These are phyloP conservation scores for Sarocladiaceae sp. DNA, from an alignment of 2,329 filamentous ascomycete genomes.

Conservation along the genomic window DNA sequence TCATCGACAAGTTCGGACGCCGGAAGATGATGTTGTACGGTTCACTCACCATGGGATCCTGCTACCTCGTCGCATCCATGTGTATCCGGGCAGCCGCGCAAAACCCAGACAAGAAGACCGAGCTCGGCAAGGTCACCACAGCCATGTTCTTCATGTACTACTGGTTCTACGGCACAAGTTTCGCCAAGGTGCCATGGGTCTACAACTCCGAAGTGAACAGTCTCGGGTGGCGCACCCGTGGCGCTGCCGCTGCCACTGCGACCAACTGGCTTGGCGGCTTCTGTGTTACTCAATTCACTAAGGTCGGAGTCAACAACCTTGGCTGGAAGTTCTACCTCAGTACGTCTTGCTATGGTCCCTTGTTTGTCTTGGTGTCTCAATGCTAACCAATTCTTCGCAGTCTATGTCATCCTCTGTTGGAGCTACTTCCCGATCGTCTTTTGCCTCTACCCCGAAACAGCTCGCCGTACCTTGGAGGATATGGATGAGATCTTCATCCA, in stretches of 20 bases:
- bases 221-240: slow-evolving; percentile 34
- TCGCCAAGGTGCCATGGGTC: slow-evolving; percentile 36
- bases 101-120: slow-evolving; percentile 20
- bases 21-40: slow-evolving; percentile 38
- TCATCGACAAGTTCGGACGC: slow-evolving; percentile 35
- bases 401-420: slow-evolving; percentile 28
- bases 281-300: slow-evolving; percentile 40
- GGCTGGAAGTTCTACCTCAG: slow-evolving; percentile 38
- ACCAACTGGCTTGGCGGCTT: slow-evolving; percentile 41
- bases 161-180: slow-evolving; percentile 35
- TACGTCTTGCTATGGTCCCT: slow-evolving; percentile 18
- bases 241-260: slow-evolving; percentile 38
- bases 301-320: slow-evolving; percentile 34
- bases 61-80: slow-evolving; percentile 33
- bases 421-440: slow-evolving; percentile 36
- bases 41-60: slow-evolving; percentile 27
- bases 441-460: slow-evolving; percentile 46
- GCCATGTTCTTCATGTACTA: slow-evolving; percentile 41
- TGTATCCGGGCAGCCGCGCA: slow-evolving; percentile 26
- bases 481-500: slow-evolving; percentile 40
- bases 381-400: slow-evolving; percentile 13
- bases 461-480: slow-evolving; percentile 41
- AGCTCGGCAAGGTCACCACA: slow-evolving; percentile 33
- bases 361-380: background rate
- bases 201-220: slow-evolving; percentile 38